phyloP scores from a whole-genome alignment of 2,329 filamentous ascomycete species.

The Xylaria arbuscula region DNA sequence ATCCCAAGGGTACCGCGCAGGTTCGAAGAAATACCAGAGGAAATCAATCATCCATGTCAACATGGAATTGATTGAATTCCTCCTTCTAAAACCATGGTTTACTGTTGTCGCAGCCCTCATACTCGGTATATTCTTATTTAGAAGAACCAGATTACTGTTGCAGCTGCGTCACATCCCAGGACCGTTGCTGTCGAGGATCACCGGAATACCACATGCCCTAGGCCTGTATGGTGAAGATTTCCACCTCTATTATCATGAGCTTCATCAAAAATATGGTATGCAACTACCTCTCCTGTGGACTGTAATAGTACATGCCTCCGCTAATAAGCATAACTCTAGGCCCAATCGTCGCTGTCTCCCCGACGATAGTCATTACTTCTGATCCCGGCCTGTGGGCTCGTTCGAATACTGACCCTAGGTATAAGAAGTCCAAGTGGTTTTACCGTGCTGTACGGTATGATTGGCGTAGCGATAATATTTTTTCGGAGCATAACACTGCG shows the following conservation, averaged over 20 bases:
- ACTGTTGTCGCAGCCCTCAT: neutral
- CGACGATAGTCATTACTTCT: conserved; percentile 31
- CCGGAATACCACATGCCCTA: conserved; percentile 43
- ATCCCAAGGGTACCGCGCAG: neutral
- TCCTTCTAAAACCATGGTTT: conserved; percentile 9
- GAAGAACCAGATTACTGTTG: neutral
- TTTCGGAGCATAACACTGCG: conserved; percentile 61
- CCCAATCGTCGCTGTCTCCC: conserved; percentile 23
- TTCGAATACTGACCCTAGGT: conserved; percentile 55
- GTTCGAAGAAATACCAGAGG: neutral
- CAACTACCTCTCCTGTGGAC: neutral
- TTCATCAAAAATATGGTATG: conserved; percentile 47
- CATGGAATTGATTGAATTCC: conserved; percentile 3
- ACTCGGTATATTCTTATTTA: conserved; percentile 9
- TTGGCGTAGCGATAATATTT: conserved; percentile 63
- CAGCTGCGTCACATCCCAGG: conserved; percentile 44
- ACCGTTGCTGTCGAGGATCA: conserved; percentile 40
- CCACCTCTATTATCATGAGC: conserved; percentile 46
- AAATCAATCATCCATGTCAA: neutral
- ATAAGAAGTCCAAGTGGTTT: conserved; percentile 57
- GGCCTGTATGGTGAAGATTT: conserved; percentile 40
- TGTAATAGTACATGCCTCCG: neutral
- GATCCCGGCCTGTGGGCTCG: conserved; percentile 31
- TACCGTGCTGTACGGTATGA: conserved; percentile 57
- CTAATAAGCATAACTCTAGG: conserved; percentile 16